phyloP scores from a whole-genome alignment of 2,329 filamentous ascomycete genomes.

The Emericellopsis atlantica region DNA sequence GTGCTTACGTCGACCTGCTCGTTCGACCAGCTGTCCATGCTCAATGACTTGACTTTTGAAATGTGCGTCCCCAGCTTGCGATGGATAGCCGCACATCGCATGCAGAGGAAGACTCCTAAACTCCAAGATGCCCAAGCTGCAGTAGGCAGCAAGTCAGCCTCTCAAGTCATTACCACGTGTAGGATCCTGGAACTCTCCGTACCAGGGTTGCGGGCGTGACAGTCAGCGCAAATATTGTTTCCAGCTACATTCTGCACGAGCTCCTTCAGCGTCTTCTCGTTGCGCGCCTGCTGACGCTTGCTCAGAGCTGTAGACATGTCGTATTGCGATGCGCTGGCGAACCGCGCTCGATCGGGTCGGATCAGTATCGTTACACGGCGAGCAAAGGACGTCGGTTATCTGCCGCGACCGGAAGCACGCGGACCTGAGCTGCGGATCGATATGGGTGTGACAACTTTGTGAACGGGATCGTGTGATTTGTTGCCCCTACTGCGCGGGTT shows the following conservation, averaged over 20 bases:
- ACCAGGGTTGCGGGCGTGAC: slow-evolving; percentile 85
- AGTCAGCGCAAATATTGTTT: slow-evolving; percentile 92
- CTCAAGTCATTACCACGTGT: not conserved
- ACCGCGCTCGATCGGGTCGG: not conserved
- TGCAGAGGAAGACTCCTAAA: slow-evolving; percentile 90
- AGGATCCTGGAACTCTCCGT: slow-evolving; percentile 17
- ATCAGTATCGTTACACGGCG: no score
- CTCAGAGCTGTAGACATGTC: slow-evolving; percentile 63
- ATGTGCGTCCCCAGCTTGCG: slow-evolving; percentile 96
- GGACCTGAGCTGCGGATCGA: no score
- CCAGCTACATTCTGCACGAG: slow-evolving; percentile 72
- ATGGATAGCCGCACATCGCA: slow-evolving; percentile 92
- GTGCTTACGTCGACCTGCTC: slow-evolving; percentile 81
- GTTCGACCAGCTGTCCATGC: slow-evolving; percentile 93
- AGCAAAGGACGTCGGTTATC: no score
- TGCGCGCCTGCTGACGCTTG: slow-evolving; percentile 96
- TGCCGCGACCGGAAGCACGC: no score
- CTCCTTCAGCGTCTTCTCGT: slow-evolving; percentile 84
- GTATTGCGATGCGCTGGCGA: not conserved
- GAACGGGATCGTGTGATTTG: no score
- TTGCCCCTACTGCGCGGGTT: no score
- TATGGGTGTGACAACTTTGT: no score
- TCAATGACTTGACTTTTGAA: slow-evolving; percentile 96
- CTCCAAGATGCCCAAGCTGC: slow-evolving; percentile 95
- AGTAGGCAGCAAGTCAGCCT: not conserved